phyloP scores from a whole-genome alignment of 306 rosid genomes.

The Arachis hypogaea region DNA sequence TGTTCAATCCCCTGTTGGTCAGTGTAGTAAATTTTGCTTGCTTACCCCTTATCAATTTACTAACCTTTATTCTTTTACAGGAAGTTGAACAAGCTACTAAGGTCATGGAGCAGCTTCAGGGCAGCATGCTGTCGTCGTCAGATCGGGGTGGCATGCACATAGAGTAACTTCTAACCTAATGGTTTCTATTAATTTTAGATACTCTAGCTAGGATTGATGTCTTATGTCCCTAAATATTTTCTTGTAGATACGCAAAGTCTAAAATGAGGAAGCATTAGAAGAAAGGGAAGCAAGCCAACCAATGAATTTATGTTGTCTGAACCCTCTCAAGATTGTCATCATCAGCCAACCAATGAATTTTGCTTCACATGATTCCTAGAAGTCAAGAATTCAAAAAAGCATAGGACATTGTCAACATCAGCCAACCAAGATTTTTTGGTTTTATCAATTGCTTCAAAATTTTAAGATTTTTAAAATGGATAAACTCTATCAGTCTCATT shows the following conservation, averaged over 20 bases:
- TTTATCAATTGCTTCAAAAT: constrained; percentile 28
- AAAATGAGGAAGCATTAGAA: constrained; percentile 84
- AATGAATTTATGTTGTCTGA: constrained; percentile 18
- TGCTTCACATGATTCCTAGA: constrained; percentile 22
- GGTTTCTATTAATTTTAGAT: constrained; percentile 11
- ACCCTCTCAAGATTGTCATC: constrained; percentile 42
- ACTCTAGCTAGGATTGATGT: neutral
- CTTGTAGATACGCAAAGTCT: constrained; percentile 83
- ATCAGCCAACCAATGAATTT: constrained; percentile 41
- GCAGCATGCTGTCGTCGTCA: constrained; percentile 67
- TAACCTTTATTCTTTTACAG: constrained; percentile 47
- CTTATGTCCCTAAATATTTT: constrained; percentile 1
- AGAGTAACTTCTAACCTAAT: constrained; percentile 57
- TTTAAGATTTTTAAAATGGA: neutral
- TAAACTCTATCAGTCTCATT: neutral
- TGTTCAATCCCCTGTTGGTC: neutral
- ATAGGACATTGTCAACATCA: constrained; percentile 42
- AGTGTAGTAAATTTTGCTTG: neutral
- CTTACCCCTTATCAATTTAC: neutral
- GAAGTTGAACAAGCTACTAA: constrained; percentile 78
- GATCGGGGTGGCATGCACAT: constrained; percentile 97
- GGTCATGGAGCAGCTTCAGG: constrained; percentile 76
- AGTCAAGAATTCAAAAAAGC: constrained; percentile 15
- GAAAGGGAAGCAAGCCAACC: constrained; percentile 31
- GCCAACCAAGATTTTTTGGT: constrained; percentile 35